Evolutionary conservation across 192 early-diverging fungal species (phyloP).

Genomic region (Gryganskiella cystojenkinii): DNA sequence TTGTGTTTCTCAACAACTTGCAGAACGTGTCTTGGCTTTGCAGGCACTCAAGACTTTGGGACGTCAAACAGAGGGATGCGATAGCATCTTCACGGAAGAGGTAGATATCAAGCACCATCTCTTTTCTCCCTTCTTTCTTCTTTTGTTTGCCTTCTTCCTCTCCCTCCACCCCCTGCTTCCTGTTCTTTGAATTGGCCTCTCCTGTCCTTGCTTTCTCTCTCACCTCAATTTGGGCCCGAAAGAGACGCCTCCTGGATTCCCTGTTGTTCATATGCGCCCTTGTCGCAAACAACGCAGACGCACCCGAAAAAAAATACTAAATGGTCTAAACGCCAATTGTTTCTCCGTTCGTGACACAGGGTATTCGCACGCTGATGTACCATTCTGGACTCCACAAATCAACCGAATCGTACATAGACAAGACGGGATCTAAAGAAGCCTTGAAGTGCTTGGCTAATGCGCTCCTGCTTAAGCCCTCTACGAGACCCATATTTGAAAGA

Average conservation of each 20-base stretch:
- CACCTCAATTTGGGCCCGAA: too few species aligned
- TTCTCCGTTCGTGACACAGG: constrained; percentile 25
- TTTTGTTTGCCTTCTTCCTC: background rate
- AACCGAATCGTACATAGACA: constrained; percentile 46
- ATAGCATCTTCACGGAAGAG: constrained; percentile 63
- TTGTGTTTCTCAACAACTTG: background rate
- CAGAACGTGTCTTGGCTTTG: constrained; percentile 63
- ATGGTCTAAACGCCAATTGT: constrained; percentile 42
- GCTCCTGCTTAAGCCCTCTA: constrained; percentile 63
- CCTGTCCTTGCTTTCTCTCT: background rate
- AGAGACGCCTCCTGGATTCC: too few species aligned
- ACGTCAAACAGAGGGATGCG: constrained; percentile 66
- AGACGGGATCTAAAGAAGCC: constrained; percentile 54
- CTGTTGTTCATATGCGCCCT: too few species aligned
- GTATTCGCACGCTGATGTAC: constrained; percentile 41
- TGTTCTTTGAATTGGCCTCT: background rate
- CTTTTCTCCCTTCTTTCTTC: background rate
- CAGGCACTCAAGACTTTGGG: constrained; percentile 69
- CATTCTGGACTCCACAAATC: constrained; percentile 42
- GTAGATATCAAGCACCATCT: constrained; percentile 50
- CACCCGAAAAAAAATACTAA: constrained; percentile 11
- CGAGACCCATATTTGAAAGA: constrained; percentile 58
- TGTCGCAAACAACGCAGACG: too few species aligned
- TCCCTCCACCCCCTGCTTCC: background rate
- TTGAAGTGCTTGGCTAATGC: constrained; percentile 78